Percentiles rank a stretch among this genome's conserved stretches.
Evolutionary conservation across 2,329 filamentous ascomycete species (phyloP).

Genomic region (Capronia americana): DNA sequence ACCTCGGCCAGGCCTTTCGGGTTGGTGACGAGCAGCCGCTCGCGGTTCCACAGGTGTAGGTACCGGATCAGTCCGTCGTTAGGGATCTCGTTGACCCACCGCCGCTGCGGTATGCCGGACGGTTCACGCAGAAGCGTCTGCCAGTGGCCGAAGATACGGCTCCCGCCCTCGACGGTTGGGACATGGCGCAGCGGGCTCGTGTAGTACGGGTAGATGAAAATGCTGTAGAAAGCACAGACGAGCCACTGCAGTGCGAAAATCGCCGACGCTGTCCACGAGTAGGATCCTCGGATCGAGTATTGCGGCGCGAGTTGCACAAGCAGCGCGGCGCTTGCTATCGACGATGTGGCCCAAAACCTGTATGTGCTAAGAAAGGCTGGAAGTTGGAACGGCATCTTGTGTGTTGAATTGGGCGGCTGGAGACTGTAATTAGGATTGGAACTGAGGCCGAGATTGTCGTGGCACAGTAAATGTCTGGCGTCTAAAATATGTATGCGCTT

Average conservation of each 20-base stretch:
- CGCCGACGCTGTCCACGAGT: slow-evolving; percentile 38
- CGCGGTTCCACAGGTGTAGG: slow-evolving; percentile 65
- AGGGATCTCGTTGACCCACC: slow-evolving; percentile 65
- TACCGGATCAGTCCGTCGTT: slow-evolving; percentile 75
- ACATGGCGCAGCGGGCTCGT: slow-evolving; percentile 65
- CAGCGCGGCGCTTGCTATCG: slow-evolving; percentile 30
- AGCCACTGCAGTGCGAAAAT: slow-evolving; percentile 39
- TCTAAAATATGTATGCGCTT: neutral
- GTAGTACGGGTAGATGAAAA: slow-evolving; percentile 64
- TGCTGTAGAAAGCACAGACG: slow-evolving; percentile 42
- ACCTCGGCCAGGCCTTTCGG: slow-evolving; percentile 74
- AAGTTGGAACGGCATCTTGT: slow-evolving; percentile 55
- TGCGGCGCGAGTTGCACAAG: slow-evolving; percentile 39
- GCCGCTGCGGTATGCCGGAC: slow-evolving; percentile 47
- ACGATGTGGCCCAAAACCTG: slow-evolving; percentile 34
- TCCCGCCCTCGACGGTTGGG: slow-evolving; percentile 58
- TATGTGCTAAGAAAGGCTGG: slow-evolving; percentile 33
- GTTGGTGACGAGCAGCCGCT: slow-evolving; percentile 66
- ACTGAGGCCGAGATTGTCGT: neutral
- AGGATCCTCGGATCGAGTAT: slow-evolving; percentile 44
- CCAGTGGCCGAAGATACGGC: slow-evolving; percentile 55
- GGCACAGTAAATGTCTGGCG: neutral
- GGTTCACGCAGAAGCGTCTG: slow-evolving; percentile 46
- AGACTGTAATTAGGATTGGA: neutral
- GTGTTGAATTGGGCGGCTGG: slow-evolving; percentile 44